Base-by-base conservation (phyloP, 2,329 filamentous ascomycete species). In the Neocucurbitaria cava region DNA sequence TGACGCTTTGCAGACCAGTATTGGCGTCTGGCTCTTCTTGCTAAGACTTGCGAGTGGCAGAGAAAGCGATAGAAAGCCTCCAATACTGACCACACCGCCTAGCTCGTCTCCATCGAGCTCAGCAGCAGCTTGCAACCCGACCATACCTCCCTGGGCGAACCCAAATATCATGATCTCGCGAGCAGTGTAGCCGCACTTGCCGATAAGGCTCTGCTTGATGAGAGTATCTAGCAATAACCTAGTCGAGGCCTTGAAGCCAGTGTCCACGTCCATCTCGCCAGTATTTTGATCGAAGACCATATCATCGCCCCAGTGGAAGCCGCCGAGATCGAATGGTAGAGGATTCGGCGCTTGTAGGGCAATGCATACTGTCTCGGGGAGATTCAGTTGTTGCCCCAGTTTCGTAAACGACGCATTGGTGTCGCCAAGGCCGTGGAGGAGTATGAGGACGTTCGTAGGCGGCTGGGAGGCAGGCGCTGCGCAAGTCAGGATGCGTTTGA, bases 371-470 rank as follows among this genome's bases (percentile, higher is more conserved):
- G 92, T 92, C 68, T 92, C 90, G 0, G 92, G 91, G 3, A 96
- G 85, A 56, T 83, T 81, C 56, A 96, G 77, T 62, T 85, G 86
- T 52, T 81, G 80, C 18, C 87, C 90, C 57, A 96, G 89, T 40
- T 78, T 77, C 55, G 85, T 83, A 73, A 95, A 96, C 31, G 89
- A 82, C 3, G 73, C 68, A 55, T 91, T 84, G 30, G 84, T 86
- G 77, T 96, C 92, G 58, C 92, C 92, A 11, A 96, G 84, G 60
- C 92, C 92, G 75, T 96, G 92, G 53, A 96, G 86, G 46, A 96
- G 84, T 69, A 96, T 78, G 58, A 96, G 85, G 63, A 96, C 82
- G 65, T 93, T 89, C 39, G 87, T 89, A 9, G 89, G 85, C 11
- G 84, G 83, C 56, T 89, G 85, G 23, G 72, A 70, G 28, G 59